Conservation (phyloP, 805 yeast genomes). For the Starmerella bombi region DNA sequence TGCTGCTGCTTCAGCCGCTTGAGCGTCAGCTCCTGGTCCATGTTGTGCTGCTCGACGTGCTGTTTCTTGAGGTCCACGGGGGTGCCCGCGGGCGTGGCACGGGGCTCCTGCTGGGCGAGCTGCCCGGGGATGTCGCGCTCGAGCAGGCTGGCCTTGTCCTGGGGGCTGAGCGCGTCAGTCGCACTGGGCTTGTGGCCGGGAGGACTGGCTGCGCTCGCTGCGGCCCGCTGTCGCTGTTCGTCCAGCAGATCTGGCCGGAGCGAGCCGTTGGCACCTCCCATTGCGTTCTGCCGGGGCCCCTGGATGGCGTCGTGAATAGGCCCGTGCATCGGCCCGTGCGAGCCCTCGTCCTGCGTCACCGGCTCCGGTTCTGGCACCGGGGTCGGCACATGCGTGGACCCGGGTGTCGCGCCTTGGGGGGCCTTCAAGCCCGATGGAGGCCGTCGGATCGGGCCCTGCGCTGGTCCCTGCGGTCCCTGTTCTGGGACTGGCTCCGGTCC, state of each 20-base stretch:
- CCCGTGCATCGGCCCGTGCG: too few species aligned
- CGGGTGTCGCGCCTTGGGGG: neutral
- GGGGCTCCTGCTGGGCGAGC: slow-evolving; percentile 3
- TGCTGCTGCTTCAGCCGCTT: slow-evolving; percentile 20
- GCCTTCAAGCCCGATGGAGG: neutral
- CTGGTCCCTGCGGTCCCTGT: neutral
- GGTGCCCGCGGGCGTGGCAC: neutral
- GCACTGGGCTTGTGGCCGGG: too few species aligned
- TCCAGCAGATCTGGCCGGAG: too few species aligned
- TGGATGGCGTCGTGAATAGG: too few species aligned
- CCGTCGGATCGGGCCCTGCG: neutral
- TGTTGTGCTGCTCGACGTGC: slow-evolving; percentile 17
- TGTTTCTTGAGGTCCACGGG: slow-evolving; percentile 7
- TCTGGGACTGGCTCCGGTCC: neutral
- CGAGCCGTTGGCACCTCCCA: too few species aligned
- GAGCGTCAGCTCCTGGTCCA: slow-evolving; percentile 18
- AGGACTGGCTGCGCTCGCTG: too few species aligned
- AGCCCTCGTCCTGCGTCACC: too few species aligned
- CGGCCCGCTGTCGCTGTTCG: neutral
- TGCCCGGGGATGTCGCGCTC: slow-evolving; percentile 1
- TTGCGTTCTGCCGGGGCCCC: too few species aligned
- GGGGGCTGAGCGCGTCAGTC: neutral
- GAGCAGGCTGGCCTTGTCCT: neutral
- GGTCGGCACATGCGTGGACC: neutral
- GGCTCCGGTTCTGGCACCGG: neutral